Base-by-base conservation (phyloP, 768 basidiomycete genomes). In the Chiua virens region DNA sequence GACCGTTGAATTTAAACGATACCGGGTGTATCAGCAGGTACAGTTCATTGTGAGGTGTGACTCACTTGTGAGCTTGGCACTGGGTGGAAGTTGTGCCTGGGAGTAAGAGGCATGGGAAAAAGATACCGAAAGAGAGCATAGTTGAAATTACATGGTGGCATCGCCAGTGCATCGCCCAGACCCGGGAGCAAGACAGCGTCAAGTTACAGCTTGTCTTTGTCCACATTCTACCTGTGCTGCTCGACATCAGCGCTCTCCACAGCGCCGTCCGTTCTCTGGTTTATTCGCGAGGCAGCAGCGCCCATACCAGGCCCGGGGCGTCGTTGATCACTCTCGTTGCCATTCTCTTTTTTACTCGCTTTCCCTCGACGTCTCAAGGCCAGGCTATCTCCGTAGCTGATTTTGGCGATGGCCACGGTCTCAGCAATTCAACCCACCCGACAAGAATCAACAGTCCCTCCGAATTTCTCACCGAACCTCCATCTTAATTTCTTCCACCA, bases 401-500 rank as follows among this genome's bases (percentile, higher is more conserved):
- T 56, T 54, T 53, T 53, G 56, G 54, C 55, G 63, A 65, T 69
- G 62, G 65, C 63, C 66, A 78, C 81, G 75, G 74, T 81, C 49
- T 73, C 82, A 49, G 69, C 79, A 47, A 70, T 83, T 55, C 79
- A 78, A 54, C 68, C 74, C 35, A 57, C 73, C 50, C 71, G 74
- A 57, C 75, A 71, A 50, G 75, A 78, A 45, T 63, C 68, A 28
- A 58, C 73, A 9, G 47, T 62, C 22, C 30, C 68, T 20, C 55
- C 65, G n/a, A 57, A 54, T 34, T 52, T 69, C 53, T 53, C 74
- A 21, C 54, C 71, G 42, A 65, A 67, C 58, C 53, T 71, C 38
- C 70, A 65, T 59, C 61, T 75, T 52, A 67, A 64, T 49, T 65
- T 78, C 54, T 83, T 82, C 68, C 72, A 82, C 45, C 76, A 75